Percentiles rank a stretch among this genome's conserved stretches.
These are phyloP conservation scores for Noccaea bulbosa DNA, from an alignment of 345 rosid species.

Conservation along the genomic window DNA sequence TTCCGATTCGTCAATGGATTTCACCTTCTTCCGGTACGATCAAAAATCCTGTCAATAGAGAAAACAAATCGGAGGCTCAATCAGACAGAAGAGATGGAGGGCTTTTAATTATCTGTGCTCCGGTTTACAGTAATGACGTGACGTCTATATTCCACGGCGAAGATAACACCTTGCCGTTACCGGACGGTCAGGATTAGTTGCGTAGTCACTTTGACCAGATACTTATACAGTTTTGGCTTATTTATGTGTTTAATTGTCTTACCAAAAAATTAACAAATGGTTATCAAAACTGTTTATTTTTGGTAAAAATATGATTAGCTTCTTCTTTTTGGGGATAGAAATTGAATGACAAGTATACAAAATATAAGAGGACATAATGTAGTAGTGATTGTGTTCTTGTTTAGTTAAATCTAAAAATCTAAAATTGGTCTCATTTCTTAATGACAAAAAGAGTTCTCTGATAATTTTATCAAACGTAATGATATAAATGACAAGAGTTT, in stretches of 20 bases:
- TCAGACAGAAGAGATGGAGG: no score
- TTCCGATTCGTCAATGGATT: slow-evolving; percentile 17
- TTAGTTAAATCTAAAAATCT: not conserved
- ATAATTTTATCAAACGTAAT: not conserved
- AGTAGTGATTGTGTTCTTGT: not conserved
- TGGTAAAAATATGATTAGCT: not conserved
- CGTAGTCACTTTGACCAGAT: not conserved
- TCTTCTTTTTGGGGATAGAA: not conserved
- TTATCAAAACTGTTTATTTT: not conserved
- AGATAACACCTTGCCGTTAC: not conserved
- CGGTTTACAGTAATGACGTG: slow-evolving; percentile 10
- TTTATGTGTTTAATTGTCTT: not conserved
- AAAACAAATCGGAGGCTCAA: not conserved
- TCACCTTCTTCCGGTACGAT: slow-evolving; percentile 17
- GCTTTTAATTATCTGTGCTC: not conserved
- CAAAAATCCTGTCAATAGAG: slow-evolving; percentile 20
- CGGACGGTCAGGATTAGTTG: slow-evolving; percentile 26
- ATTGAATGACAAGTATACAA: not conserved
- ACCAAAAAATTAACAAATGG: not conserved
- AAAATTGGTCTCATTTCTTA: not conserved
- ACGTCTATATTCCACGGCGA: slow-evolving; percentile 1
- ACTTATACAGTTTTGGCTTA: not conserved
- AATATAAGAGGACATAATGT: not conserved
- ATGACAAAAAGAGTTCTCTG: not conserved
- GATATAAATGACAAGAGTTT: no score